Evolutionary conservation across 805 yeast genomes (phyloP).

Genomic region (Wickerhamomyces silvicola): DNA sequence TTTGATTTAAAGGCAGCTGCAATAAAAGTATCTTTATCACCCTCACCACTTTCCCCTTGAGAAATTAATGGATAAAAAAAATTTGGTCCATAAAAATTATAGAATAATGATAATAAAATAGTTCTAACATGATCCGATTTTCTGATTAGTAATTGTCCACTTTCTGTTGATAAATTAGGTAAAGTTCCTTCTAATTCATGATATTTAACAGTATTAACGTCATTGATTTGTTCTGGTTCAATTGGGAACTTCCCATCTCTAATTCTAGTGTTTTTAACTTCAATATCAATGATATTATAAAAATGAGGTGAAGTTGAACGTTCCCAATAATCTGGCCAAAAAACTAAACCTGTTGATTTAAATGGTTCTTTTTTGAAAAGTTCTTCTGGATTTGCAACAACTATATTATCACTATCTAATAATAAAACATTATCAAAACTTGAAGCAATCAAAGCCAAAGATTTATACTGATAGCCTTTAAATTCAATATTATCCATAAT

Average conservation of each 20-base stretch:
- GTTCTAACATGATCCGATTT: constrained; percentile 55
- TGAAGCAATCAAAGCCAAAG: constrained; percentile 67
- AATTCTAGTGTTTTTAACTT: constrained; percentile 23
- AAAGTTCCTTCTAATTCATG: constrained; percentile 61
- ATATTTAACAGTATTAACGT: constrained; percentile 32
- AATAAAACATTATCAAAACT: constrained; percentile 69
- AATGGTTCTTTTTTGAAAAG: constrained; percentile 41
- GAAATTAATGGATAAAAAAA: constrained; percentile 63
- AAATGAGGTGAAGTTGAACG: constrained; percentile 58
- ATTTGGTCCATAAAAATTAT: constrained; percentile 59
- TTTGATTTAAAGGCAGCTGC: constrained; percentile 55
- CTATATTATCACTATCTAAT: constrained; percentile 69
- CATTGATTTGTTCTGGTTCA: constrained; percentile 5
- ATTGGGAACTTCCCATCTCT: constrained; percentile 20
- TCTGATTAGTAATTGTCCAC: constrained; percentile 62
- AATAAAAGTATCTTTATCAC: constrained; percentile 73
- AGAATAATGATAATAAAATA: constrained; percentile 52
- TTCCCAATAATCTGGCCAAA: constrained; percentile 78
- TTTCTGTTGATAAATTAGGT: constrained; percentile 63
- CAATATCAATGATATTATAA: constrained; percentile 44
- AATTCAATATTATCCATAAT: constrained; percentile 44
- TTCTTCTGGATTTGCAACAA: constrained; percentile 41
- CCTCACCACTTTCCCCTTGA: constrained; percentile 73
- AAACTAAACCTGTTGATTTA: constrained; percentile 42
- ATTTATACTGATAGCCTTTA: constrained; percentile 63